Base-by-base conservation (phyloP, 371 early-diverging fungal genomes). In the Mucor indicus region DNA sequence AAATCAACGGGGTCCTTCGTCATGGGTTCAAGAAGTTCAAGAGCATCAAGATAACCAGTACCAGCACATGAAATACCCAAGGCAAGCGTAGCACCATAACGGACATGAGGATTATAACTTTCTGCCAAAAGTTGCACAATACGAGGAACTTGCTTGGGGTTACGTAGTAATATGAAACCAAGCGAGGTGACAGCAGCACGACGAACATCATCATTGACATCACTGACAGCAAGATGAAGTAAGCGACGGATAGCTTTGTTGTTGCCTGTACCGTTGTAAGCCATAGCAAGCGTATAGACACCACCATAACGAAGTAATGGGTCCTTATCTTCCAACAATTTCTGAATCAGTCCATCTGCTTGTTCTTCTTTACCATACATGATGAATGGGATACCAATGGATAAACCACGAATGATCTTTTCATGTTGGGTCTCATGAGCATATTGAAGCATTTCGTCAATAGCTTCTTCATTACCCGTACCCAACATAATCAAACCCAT, bases 401-500 rank as follows among this genome's bases (percentile, higher is more conserved):
- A 91, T 44, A 98, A 72, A 43, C 98, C 94, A 46, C 98, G 90
- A 50, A 97, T 95, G 55, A 98, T 95, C 82, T 98, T 95, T 64
- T 99, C 95, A 69, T 98, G 98, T 67, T 92, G 93, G 4, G 98
- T 98, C 50, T 96, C 97, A 57, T 88, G 90, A 6, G 96, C 96
- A 66, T 95, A 95, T 53, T 87, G 89, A 29, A 96, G 76, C 91
- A 99, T 92, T 55, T 96, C 98, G 16, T 91, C 91, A 43, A 98
- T 59, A 3, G 89, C 90, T 50, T 83, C 77, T 24, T 79, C 69
- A 12, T 87, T 83, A n/a, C 81, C 90, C 15, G 92, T 92, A 37
- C 99, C 99, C 40, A 97, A 83, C 91, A 93, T 94, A 19, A 98
- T 88, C 59, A 99, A 77, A 38, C 99, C 99, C 86, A 99, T 95